Conservation (phyloP, 768 basidiomycete species). For the Cyclocybe aegerita region DNA sequence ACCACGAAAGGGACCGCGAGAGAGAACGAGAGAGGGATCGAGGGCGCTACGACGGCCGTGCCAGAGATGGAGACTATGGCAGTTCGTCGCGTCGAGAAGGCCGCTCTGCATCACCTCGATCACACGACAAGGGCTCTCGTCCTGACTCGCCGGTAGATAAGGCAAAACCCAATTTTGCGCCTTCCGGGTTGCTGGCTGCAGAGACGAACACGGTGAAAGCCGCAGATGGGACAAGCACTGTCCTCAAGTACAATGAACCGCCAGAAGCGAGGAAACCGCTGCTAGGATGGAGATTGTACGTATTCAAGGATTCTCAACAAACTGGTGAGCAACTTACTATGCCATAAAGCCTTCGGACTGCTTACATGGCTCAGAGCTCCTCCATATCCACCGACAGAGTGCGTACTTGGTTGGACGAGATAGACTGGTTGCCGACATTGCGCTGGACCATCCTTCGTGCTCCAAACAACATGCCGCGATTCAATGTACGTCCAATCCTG, state of each 20-base stretch:
- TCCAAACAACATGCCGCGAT: slow-evolving; percentile 99
- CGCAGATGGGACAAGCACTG: slow-evolving; percentile 71
- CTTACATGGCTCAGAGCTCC: slow-evolving; percentile 57
- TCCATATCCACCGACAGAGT: slow-evolving; percentile 93
- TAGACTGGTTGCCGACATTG: slow-evolving; percentile 79
- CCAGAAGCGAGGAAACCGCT: slow-evolving; percentile 94
- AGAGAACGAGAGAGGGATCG: slow-evolving; percentile 8
- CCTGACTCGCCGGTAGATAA: slow-evolving; percentile 49
- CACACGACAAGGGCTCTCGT: slow-evolving; percentile 37
- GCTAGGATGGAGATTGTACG: slow-evolving; percentile 91
- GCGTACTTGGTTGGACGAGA: slow-evolving; percentile 94
- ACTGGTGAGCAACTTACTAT: slow-evolving; percentile 57
- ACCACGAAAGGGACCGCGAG: slow-evolving; percentile 18
- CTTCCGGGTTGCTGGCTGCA: slow-evolving; percentile 90
- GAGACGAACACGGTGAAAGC: slow-evolving; percentile 90
- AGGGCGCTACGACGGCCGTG: slow-evolving; percentile 17
- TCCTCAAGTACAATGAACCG: slow-evolving; percentile 98
- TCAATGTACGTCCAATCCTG: slow-evolving; percentile 60
- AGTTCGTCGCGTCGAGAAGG: slow-evolving; percentile 25
- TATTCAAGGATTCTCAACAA: slow-evolving; percentile 95
- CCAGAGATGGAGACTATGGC: slow-evolving; percentile 29
- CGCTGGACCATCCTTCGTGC: slow-evolving; percentile 93
- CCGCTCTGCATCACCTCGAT: slow-evolving; percentile 66
- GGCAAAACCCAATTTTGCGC: slow-evolving; percentile 85
- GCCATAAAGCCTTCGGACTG: not conserved